Evolutionary conservation across 2,329 filamentous ascomycete genomes (phyloP), one percentile per base, ranked within the genome.

Genomic region (Neofusicoccum kwambonambiense): DNA sequence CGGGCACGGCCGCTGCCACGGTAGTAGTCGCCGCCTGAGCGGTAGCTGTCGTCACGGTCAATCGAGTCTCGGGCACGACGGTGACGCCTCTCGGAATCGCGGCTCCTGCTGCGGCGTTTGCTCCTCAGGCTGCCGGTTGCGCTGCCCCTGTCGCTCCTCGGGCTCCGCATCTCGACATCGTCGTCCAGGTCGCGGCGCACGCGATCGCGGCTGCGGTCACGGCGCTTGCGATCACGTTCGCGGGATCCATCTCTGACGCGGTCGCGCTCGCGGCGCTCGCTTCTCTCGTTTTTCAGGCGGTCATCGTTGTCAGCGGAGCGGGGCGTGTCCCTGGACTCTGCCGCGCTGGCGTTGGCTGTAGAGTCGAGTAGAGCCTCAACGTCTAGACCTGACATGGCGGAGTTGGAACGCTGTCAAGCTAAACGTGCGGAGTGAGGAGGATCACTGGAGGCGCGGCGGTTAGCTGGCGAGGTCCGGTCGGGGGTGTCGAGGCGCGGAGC

Each of bases 321-420:
- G 61, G 78, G 60, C 67, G 71, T 69, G 35, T 74, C 73, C 66
- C 74, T 70, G 44, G 74, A 65, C 17, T 76, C 69, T 52, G 75
- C 72, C 49, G 75, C 70, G 51, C 71, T 69, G 52, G 84, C 83
- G 75, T 88, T 89, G 61, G 91, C 91, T 68, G 91, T 92, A 60
- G 90, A 91, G 79, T 97, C 93, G 71, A 97, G 88, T 69, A 97
- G 86, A 70, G 92, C 92, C 83, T 97, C 93, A 72, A 97, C 92
- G 75, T 96, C 92, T 70, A 89, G 82, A 77, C 84, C 84, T 52
- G 88, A 88, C 88, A 90, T 90, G 71, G 71, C 81, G 78, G 72
- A 65, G 70, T 65, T 64, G 47, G 61, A 61, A 64, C 39, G 61
- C 42, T 64, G 60, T 65, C 63, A 61, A 56, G 62, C 56, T 45